These are phyloP conservation scores for Ogataea siamensis DNA, from an alignment of 805 yeast genomes.

Conservation along the genomic window DNA sequence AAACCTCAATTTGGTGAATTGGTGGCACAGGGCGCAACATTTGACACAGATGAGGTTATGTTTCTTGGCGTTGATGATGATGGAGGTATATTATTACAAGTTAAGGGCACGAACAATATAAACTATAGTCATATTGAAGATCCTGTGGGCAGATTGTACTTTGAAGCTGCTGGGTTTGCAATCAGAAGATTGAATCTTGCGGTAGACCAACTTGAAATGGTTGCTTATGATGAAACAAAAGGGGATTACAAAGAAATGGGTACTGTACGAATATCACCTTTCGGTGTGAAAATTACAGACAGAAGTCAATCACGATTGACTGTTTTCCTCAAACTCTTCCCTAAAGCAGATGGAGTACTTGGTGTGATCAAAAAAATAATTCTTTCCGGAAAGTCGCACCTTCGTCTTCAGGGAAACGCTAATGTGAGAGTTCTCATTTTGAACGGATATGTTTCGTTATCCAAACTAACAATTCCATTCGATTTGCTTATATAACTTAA, in stretches of 20 bases:
- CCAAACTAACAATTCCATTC: slow-evolving; percentile 32
- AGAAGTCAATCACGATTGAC: slow-evolving; percentile 27
- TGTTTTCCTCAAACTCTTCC: slow-evolving; percentile 32
- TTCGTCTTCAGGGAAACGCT: slow-evolving; percentile 37
- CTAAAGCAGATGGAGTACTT: slow-evolving; percentile 34
- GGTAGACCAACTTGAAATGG: slow-evolving; percentile 32
- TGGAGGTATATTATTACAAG: slow-evolving; percentile 34
- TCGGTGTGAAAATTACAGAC: slow-evolving; percentile 34
- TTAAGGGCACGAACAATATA: slow-evolving; percentile 32
- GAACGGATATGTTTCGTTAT: slow-evolving; percentile 35
- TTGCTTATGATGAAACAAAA: slow-evolving; percentile 26
- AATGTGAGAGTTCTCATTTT: slow-evolving; percentile 31
- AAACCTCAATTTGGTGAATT: slow-evolving; percentile 32
- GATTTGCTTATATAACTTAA: slow-evolving; percentile 39
- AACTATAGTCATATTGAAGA: slow-evolving; percentile 34
- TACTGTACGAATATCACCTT: slow-evolving; percentile 32
- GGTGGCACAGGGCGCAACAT: slow-evolving; percentile 32
- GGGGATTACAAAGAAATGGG: slow-evolving; percentile 33
- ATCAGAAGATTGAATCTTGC: slow-evolving; percentile 31
- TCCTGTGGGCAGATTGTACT: slow-evolving; percentile 24
- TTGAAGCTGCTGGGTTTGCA: slow-evolving; percentile 35
- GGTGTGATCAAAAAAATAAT: slow-evolving; percentile 35
- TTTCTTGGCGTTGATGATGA: slow-evolving; percentile 32
- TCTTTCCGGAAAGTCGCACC: slow-evolving; percentile 30
- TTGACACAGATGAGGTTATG: slow-evolving; percentile 32